Percentiles rank a stretch among this genome's conserved stretches.
Conservation (phyloP, 148 eudicot genomes). For the Vaccinium macrocarpon region DNA sequence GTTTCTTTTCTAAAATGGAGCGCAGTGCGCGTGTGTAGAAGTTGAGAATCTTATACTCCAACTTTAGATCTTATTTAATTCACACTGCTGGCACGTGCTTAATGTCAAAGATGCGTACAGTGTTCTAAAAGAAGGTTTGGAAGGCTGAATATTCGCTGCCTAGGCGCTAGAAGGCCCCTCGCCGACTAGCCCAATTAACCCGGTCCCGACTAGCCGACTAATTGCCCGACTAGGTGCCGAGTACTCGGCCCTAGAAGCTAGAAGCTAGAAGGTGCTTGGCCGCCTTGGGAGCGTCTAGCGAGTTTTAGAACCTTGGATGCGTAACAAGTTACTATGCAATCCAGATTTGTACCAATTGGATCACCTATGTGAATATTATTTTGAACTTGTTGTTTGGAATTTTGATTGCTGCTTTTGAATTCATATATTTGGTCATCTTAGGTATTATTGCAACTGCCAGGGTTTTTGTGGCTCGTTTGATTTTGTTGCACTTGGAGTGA, state of each 20-base stretch:
- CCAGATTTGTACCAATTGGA: neutral
- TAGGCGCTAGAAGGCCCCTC: too few species aligned
- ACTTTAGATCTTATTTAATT: neutral
- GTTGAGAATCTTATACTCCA: neutral
- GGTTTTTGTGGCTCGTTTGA: neutral
- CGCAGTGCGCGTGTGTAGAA: neutral
- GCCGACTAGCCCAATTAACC: too few species aligned
- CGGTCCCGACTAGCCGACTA: too few species aligned
- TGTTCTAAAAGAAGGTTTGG: too few species aligned
- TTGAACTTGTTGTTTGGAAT: neutral
- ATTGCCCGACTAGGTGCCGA: too few species aligned
- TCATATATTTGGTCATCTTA: neutral
- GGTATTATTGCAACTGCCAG: neutral
- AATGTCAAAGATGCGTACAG: neutral
- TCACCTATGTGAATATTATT: neutral
- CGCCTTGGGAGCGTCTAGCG: too few species aligned
- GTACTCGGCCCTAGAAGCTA: too few species aligned
- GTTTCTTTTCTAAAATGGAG: neutral
- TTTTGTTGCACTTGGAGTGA: slow-evolving; percentile 8
- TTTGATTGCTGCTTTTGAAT: neutral
- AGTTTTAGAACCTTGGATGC: too few species aligned
- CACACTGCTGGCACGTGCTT: neutral
- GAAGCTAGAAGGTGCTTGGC: too few species aligned
- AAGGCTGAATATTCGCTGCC: too few species aligned
- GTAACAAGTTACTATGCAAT: neutral